These are phyloP conservation scores for Mallotus nudiflorus DNA, from an alignment of 345 rosid genomes.

Conservation along the genomic window DNA sequence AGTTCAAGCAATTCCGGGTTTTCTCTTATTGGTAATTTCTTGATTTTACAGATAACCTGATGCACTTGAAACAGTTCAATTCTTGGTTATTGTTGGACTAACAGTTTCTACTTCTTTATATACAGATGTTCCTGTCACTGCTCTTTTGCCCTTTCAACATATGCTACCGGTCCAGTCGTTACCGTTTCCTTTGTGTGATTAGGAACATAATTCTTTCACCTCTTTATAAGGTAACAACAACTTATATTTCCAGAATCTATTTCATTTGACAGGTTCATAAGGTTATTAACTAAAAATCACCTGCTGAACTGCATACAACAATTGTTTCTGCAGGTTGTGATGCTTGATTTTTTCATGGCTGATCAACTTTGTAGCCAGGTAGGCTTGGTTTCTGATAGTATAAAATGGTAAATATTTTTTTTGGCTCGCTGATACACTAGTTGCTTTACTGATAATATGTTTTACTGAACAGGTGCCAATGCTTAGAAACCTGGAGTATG, in stretches of 20 bases:
- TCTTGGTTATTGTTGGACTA: not conserved
- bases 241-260: not conserved
- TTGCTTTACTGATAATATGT: constrained; percentile 4
- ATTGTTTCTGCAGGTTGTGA: constrained; percentile 57
- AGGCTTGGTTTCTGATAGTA: not conserved
- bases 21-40: constrained; percentile 64
- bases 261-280: not conserved
- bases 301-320: not conserved
- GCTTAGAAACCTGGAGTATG: constrained; percentile 80
- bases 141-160: constrained; percentile 80
- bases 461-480: constrained; percentile 56
- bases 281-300: not conserved
- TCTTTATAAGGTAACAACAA: constrained; percentile 66
- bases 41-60: not conserved
- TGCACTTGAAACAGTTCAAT: not conserved
- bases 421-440: too few species aligned
- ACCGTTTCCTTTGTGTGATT: constrained; percentile 58
- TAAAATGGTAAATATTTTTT: too few species aligned
- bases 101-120: constrained; percentile 2
- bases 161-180: constrained; percentile 75
- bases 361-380: constrained; percentile 99
- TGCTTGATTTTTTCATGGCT: constrained; percentile 99
- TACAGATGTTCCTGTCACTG: constrained; percentile 57
- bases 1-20: constrained; percentile 89
- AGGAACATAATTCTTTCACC: constrained; percentile 85